These are phyloP conservation scores for Aspergillus bridgeri DNA, from an alignment of 495 filamentous ascomycete species.

Conservation along the genomic window DNA sequence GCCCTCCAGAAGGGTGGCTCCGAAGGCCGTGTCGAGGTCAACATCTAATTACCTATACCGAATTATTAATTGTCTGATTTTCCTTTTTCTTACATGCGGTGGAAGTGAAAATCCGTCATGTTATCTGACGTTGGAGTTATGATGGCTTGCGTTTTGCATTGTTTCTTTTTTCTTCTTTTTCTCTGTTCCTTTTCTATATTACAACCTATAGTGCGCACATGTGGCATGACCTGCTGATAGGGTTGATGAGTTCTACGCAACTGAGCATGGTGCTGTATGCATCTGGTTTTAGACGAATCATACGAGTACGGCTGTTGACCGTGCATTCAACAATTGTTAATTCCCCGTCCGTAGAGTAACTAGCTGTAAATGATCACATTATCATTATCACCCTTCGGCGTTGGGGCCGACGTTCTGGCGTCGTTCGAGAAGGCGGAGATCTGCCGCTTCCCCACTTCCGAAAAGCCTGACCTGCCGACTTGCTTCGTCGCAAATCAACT, in stretches of 20 bases:
- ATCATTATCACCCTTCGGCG: too few species aligned
- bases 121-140: slow-evolving; percentile 42
- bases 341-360: too few species aligned
- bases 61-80: slow-evolving; percentile 16
- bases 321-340: neutral
- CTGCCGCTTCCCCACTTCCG: neutral
- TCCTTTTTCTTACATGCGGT: slow-evolving; percentile 15
- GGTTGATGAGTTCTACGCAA: slow-evolving; percentile 24
- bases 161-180: slow-evolving; percentile 33
- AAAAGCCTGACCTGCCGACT: slow-evolving; percentile 8
- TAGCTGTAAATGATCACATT: too few species aligned
- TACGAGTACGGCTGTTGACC: neutral
- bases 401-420: neutral
- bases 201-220: slow-evolving; percentile 33
- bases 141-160: slow-evolving; percentile 37
- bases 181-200: slow-evolving; percentile 21
- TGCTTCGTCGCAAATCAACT: too few species aligned
- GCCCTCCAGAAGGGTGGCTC: slow-evolving; percentile 69
- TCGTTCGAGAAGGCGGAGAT: neutral
- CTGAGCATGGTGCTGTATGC: neutral
- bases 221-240: slow-evolving; percentile 33
- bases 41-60: slow-evolving; percentile 51
- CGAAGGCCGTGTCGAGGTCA: slow-evolving; percentile 91
- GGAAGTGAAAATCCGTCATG: slow-evolving; percentile 31
- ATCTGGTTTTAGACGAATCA: neutral